Evolutionary conservation across 1,139 yeast species (phyloP), one percentile per base, ranked within the genome.

Genomic region (Hemisphaericaspora xylofermentans): DNA sequence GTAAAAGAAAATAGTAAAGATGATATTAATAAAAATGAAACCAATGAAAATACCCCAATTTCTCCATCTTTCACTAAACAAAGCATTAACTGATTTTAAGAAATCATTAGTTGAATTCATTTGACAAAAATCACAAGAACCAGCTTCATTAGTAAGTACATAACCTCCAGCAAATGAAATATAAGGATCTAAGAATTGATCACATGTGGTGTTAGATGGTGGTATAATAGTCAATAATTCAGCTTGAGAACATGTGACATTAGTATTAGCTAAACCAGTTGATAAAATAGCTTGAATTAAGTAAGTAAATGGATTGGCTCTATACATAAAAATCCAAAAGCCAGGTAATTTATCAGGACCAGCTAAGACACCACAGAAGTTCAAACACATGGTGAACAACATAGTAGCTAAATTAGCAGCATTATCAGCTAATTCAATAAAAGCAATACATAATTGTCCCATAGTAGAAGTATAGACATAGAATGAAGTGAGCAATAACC

Each of bases 301-400:
- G 72, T 56, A 77, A 50, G 91, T 87, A 74, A 52, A 82, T 65
- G 91, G 91, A 39, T 82, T 80, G 29, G 68, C 71, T 57, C 88
- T 72, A 68, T 71, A 73, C 76, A 73, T 71, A 68, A 85, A 88
- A 39, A 68, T 68, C 76, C 76, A 70, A 59, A 68, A 15, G 12
- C 69, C 56, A 19, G 70, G 70, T 48, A 65, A 47, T n/a, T 43
- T 46, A 14, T 51, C 51, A 4, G 53, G 50, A 13, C 56, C 46
- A 15, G 58, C 62, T 43, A 66, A 53, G 22, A 65, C 66, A 48
- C 71, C 71, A 60, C 71, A 66, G 56, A 66, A 66, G 24, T 53
- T 55, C 50, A 66, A 59, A 51, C 67, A 61, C 53, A 64, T 48
- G 10, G 64, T 54, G 43, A 63, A 65, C 40, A 64, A 48, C 33